Evolutionary conservation across 2,329 filamentous ascomycete genomes (phyloP).

Genomic region (Gaeumannomyces sp.): DNA sequence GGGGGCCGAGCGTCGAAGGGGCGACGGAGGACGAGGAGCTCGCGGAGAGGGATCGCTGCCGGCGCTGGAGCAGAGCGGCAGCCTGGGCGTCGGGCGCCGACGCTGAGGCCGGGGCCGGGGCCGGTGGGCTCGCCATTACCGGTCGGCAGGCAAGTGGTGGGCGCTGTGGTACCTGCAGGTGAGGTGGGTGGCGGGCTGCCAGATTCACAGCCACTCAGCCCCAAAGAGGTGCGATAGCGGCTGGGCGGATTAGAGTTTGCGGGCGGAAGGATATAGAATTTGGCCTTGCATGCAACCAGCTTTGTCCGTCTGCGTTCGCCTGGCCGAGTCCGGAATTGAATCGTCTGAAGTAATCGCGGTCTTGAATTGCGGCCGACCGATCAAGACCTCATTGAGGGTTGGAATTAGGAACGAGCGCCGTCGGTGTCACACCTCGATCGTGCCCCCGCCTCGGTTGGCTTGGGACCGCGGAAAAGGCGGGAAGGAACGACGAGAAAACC

Average conservation of each 20-base stretch:
- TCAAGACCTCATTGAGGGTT: not conserved
- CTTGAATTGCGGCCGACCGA: not conserved
- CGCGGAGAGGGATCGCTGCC: not conserved
- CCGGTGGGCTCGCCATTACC: not conserved
- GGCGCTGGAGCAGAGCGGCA: not conserved
- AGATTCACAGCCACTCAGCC: not conserved
- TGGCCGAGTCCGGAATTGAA: not conserved
- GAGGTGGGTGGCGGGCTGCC: not conserved
- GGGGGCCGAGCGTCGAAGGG: conserved; percentile 5
- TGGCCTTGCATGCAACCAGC: not conserved
- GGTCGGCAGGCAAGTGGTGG: not conserved
- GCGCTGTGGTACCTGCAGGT: not conserved
- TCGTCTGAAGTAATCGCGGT: not conserved
- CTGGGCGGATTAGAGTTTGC: not conserved
- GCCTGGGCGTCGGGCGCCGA: too few relatives aligned
- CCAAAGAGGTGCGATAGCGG: not conserved
- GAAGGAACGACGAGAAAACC: not conserved
- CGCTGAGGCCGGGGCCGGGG: not conserved
- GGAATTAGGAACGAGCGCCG: not conserved
- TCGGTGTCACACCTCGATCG: not conserved
- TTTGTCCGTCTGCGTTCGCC: not conserved
- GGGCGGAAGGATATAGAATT: not conserved
- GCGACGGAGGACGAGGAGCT: conserved; percentile 2
- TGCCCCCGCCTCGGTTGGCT: too few relatives aligned
- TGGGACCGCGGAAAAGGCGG: not conserved